These are phyloP conservation scores for Diaporthe vaccinii DNA, from an alignment of 2,329 filamentous ascomycete species.

Conservation along the genomic window DNA sequence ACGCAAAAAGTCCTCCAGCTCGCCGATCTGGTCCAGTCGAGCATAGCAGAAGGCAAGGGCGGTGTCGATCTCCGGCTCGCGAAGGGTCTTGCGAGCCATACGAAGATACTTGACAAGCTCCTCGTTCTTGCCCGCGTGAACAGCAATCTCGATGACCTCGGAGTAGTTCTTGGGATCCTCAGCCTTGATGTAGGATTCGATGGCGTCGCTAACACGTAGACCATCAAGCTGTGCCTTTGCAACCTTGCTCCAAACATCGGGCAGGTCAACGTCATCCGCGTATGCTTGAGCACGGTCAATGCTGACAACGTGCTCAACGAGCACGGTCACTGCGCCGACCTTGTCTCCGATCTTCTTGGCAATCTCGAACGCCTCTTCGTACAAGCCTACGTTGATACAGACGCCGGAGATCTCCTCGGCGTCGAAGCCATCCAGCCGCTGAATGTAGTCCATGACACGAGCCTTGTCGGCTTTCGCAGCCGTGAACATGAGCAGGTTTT, in stretches of 20 bases:
- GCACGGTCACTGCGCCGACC: conserved; percentile 86
- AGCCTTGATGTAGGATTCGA: conserved; percentile 97
- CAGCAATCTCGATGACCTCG: conserved; percentile 96
- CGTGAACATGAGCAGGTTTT: conserved; percentile 96
- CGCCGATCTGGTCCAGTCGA: conserved; percentile 88
- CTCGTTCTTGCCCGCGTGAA: conserved; percentile 96
- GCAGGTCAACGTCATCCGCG: conserved; percentile 92
- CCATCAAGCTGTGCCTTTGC: conserved; percentile 98
- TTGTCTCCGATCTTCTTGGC: conserved; percentile 98
- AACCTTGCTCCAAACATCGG: conserved; percentile 98
- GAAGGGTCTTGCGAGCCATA: conserved; percentile 97
- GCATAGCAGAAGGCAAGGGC: conserved; percentile 94
- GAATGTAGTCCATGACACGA: conserved; percentile 95
- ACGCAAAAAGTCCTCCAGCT: conserved; percentile 96
- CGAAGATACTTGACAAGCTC: conserved; percentile 96
- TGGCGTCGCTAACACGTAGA: conserved; percentile 89
- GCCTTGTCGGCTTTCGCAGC: conserved; percentile 97
- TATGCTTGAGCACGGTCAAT: conserved; percentile 97
- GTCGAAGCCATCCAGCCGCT: conserved; percentile 89
- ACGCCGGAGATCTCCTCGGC: conserved; percentile 93
- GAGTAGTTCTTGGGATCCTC: conserved; percentile 92
- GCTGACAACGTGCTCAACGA: conserved; percentile 96
- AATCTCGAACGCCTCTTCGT: conserved; percentile 97
- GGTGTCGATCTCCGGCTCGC: conserved; percentile 94
- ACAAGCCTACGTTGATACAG: conserved; percentile 94